A percentile compares a stretch with the other conserved stretches of the same genome.
phyloP scores from a whole-genome alignment of 345 rosid species.

The Heritiera fomes region DNA sequence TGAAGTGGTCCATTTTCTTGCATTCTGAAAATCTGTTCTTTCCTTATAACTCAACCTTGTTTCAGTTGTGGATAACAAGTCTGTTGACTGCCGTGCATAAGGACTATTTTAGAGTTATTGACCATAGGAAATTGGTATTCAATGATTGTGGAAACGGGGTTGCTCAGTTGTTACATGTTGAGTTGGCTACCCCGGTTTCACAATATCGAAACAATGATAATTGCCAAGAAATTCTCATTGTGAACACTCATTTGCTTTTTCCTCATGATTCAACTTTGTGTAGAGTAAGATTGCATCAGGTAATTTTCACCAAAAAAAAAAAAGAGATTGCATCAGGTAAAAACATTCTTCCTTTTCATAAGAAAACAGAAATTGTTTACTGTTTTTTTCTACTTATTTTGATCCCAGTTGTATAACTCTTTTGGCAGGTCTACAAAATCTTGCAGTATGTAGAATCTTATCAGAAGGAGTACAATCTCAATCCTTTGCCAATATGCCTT shows the following conservation, averaged over 20 bases:
- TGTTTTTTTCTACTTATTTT: not conserved
- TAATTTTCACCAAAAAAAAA: not conserved
- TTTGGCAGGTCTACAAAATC: slow-evolving; percentile 75
- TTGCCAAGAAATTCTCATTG: slow-evolving; percentile 65
- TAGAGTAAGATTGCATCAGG: slow-evolving; percentile 75
- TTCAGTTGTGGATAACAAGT: slow-evolving; percentile 40
- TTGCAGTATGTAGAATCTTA: slow-evolving; percentile 76
- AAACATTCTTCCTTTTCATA: not conserved
- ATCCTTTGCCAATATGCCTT: slow-evolving; percentile 69
- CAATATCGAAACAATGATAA: slow-evolving; percentile 36
- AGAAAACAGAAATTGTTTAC: not conserved
- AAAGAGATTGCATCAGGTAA: slow-evolving; percentile 64
- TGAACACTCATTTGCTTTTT: slow-evolving; percentile 88
- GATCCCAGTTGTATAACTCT: not conserved
- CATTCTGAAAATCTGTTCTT: not conserved
- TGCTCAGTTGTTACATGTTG: slow-evolving; percentile 72
- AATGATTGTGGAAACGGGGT: slow-evolving; percentile 78
- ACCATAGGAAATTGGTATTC: slow-evolving; percentile 64
- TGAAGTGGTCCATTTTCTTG: not conserved
- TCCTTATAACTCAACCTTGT: not conserved
- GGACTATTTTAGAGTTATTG: slow-evolving; percentile 71
- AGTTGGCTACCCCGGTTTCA: slow-evolving; percentile 46
- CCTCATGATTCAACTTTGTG: slow-evolving; percentile 84
- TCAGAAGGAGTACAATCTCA: slow-evolving; percentile 72
- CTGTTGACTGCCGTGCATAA: slow-evolving; percentile 74